Conservation (phyloP, 148 eudicot genomes). For the Nepenthes mirabilis region DNA sequence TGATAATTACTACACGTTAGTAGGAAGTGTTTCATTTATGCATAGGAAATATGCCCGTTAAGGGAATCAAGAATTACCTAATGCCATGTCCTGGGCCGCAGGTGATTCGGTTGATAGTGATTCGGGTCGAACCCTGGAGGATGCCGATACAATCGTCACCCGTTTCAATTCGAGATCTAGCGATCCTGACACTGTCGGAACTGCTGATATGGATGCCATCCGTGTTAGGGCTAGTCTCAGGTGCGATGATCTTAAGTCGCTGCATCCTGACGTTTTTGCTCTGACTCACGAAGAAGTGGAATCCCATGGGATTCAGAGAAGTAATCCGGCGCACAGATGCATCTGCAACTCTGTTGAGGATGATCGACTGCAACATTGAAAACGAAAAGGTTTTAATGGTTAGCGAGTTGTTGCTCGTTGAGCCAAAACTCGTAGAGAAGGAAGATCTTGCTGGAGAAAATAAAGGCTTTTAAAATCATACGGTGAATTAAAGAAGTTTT, state of each 20-base stretch:
- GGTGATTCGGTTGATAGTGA: slow-evolving; percentile 24
- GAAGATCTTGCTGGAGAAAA: too few relatives aligned
- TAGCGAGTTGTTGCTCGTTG: not conserved
- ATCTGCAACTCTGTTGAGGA: slow-evolving; percentile 25
- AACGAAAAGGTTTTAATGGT: not conserved
- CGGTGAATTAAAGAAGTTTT: too few relatives aligned
- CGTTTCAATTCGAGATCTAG: slow-evolving; percentile 24
- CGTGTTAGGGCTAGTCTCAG: slow-evolving; percentile 48
- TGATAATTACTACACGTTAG: not conserved
- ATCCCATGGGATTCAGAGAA: slow-evolving; percentile 52
- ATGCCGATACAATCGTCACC: slow-evolving; percentile 70
- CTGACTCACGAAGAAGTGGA: slow-evolving; percentile 40
- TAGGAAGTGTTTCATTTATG: not conserved
- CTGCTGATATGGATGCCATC: slow-evolving; percentile 63
- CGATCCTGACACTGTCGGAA: slow-evolving; percentile 23
- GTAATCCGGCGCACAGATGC: slow-evolving; percentile 27
- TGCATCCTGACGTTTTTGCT: slow-evolving; percentile 20
- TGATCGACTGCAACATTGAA: slow-evolving; percentile 27
- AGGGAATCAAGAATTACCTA: slow-evolving; percentile 22
- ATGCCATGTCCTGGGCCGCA: slow-evolving; percentile 83
- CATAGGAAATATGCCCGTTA: too few relatives aligned
- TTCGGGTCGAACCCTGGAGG: slow-evolving; percentile 43
- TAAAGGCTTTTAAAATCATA: too few relatives aligned
- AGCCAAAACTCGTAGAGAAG: not conserved
- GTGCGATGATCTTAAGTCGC: slow-evolving; percentile 31